Conservation (phyloP, 805 yeast genomes). For the Lipomyces lipofer region DNA sequence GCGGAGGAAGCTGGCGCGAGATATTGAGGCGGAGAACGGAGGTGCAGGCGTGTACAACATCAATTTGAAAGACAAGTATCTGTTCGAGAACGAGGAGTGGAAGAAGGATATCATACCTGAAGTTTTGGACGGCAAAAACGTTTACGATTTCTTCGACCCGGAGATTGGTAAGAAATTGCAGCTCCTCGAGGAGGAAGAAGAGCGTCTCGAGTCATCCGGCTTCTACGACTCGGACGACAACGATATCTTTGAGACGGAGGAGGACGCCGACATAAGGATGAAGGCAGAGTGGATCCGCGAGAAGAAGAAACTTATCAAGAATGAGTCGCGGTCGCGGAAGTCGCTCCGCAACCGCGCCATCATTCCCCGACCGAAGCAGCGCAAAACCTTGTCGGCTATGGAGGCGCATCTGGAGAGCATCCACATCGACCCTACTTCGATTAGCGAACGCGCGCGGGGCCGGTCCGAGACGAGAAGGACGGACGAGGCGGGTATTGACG, state of each 20-base stretch:
- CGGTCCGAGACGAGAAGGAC: conserved; percentile 38
- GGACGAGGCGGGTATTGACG: conserved; percentile 68
- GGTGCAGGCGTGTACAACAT: conserved; percentile 98
- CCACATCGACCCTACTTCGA: conserved; percentile 79
- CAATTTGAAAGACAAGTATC: conserved; percentile 86
- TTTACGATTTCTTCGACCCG: conserved; percentile 94
- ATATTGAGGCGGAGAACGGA: conserved; percentile 90
- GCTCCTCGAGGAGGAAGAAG: conserved; percentile 97
- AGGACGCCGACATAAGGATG: conserved; percentile 65
- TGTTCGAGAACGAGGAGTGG: conserved; percentile 96
- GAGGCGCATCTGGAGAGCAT: conserved; percentile 85
- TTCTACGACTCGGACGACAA: conserved; percentile 88
- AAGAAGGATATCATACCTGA: conserved; percentile 97
- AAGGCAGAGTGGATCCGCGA: conserved; percentile 96
- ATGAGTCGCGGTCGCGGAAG: conserved; percentile 83
- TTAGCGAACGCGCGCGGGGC: conserved; percentile 53
- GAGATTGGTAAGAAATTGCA: conserved; percentile 91
- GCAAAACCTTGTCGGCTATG: conserved; percentile 65
- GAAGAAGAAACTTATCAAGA: conserved; percentile 90
- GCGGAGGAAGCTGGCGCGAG: conserved; percentile 78
- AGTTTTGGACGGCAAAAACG: conserved; percentile 91
- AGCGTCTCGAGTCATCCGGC: conserved; percentile 87
- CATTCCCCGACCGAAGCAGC: conserved; percentile 83
- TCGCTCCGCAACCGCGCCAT: conserved; percentile 79
- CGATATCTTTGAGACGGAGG: conserved; percentile 57